Evolutionary conservation across 2,329 filamentous ascomycete genomes (phyloP), one percentile per base, ranked within the genome.

Genomic region (Fusarium sublunatum): DNA sequence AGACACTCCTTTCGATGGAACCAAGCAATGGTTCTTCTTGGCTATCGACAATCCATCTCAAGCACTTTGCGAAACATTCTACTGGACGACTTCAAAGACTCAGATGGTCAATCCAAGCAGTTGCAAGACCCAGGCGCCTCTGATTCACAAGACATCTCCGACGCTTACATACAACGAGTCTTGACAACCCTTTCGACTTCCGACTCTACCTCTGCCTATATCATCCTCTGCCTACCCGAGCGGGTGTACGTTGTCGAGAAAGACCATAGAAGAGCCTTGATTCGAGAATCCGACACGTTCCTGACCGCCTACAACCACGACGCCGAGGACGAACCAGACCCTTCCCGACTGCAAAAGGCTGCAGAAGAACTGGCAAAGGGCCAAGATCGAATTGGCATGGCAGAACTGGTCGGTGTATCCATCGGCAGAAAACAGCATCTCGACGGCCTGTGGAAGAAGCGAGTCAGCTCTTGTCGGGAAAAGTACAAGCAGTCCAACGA

Each of bases 261-360:
- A 12, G 73, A 75, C 36, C 47, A 75, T 7, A 32, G 38, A 11
- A 40, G 53, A 1, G 70, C 70, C 2, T 51, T 25, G 0, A 41
- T 74, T 6, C 60, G 62, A 2, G 42, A 61, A 0, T 72, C 67
- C 0, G 57, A 64, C 28, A 61, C 44, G 0, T 73, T 74, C 7
- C 48, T 75, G 0, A 65, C 70, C 0, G 67, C 71, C 2, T 73
- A 65, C 35, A 73, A 75, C 29, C 70, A 76, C 42, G 69, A 75
- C 31, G 42, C 44, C 0, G 40, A 45, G 7, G 68, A 74, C 6
- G 73, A 75, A 42, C 26, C 46, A 0, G 39, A 73, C 12, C 61
- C 69, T 1, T 28, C 45, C 0, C 52, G 45, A 0, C 54, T 72
- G 0, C 41, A 58, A 9, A 26, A 57, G 8, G 58, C 60, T 0